Percentiles rank a stretch among this genome's conserved stretches.
Evolutionary conservation across 345 rosid species (phyloP).

Genomic region (Moringa oleifera): DNA sequence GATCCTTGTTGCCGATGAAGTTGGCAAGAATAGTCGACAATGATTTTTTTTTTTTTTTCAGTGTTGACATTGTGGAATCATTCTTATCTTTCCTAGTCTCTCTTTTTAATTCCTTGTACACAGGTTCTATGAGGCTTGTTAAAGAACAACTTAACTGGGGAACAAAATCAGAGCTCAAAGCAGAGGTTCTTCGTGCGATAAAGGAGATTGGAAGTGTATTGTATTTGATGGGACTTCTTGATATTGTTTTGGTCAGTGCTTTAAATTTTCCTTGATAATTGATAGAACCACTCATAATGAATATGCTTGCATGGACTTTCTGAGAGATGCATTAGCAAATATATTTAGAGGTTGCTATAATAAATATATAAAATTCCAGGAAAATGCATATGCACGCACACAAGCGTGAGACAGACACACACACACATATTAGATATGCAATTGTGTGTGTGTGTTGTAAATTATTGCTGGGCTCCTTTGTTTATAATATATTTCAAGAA

Average conservation of each 20-base stretch:
- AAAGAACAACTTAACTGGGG: slow-evolving; percentile 95
- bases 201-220: slow-evolving; percentile 96
- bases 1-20: not conserved
- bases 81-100: not conserved
- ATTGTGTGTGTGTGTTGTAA: no score
- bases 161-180: slow-evolving; percentile 78
- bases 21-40: not conserved
- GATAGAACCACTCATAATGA: not conserved
- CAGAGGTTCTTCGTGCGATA: slow-evolving; percentile 81
- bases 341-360: no score
- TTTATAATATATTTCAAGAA: no score
- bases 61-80: not conserved
- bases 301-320: no score
- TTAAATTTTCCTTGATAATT: slow-evolving; percentile 14
- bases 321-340: no score
- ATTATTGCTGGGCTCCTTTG: no score
- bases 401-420: no score
- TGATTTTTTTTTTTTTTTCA: not conserved
- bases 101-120: slow-evolving; percentile 6
- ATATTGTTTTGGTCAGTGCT: slow-evolving; percentile 80
- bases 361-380: no score
- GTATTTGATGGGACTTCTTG: slow-evolving; percentile 94
- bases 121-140: slow-evolving; percentile 94
- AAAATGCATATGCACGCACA: no score
- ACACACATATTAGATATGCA: no score